Percentiles rank a stretch among this genome's conserved stretches.
These are phyloP conservation scores for Serendipita sp. DNA, from an alignment of 768 basidiomycete genomes.

Conservation along the genomic window DNA sequence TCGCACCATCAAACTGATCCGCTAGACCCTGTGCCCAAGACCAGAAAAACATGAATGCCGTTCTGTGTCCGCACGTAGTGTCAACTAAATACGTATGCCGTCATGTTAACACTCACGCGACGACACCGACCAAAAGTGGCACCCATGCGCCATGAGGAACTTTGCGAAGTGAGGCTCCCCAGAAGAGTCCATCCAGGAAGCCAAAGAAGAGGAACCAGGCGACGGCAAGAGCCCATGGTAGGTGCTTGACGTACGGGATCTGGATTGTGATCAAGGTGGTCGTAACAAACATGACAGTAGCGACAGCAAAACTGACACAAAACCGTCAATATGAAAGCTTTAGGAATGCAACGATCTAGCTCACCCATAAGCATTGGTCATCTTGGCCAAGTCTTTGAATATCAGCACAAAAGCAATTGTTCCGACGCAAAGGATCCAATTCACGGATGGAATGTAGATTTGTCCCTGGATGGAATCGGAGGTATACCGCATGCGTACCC, in stretches of 20 bases:
- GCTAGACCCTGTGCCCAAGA: slow-evolving; percentile 47
- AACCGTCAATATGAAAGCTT: background rate
- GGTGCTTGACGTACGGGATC: background rate
- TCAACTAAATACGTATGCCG: slow-evolving; percentile 7
- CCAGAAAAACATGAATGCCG: slow-evolving; percentile 41
- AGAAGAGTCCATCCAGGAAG: slow-evolving; percentile 40
- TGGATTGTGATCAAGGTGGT: too few relatives aligned
- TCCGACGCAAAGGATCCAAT: too few relatives aligned
- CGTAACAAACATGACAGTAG: slow-evolving; percentile 34
- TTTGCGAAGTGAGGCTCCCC: slow-evolving; percentile 45
- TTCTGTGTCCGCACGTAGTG: slow-evolving; percentile 15
- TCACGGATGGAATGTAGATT: too few relatives aligned
- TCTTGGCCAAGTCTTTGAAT: slow-evolving; percentile 35
- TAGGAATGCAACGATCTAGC: background rate
- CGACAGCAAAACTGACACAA: slow-evolving; percentile 40
- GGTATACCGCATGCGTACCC: slow-evolving; percentile 38
- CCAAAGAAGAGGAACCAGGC: slow-evolving; percentile 25
- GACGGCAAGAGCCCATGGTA: slow-evolving; percentile 27
- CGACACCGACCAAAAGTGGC: too few relatives aligned
- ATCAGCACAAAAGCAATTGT: slow-evolving; percentile 35
- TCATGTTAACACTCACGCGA: slow-evolving; percentile 34
- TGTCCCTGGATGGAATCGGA: slow-evolving; percentile 32
- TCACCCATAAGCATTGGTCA: slow-evolving; percentile 39
- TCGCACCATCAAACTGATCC: slow-evolving; percentile 40
- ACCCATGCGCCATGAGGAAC: too few relatives aligned